A percentile compares a stretch with the other conserved stretches of the same genome.
Conservation (phyloP, 139 green algal species). For the Chlamydomonas schloesseri region DNA sequence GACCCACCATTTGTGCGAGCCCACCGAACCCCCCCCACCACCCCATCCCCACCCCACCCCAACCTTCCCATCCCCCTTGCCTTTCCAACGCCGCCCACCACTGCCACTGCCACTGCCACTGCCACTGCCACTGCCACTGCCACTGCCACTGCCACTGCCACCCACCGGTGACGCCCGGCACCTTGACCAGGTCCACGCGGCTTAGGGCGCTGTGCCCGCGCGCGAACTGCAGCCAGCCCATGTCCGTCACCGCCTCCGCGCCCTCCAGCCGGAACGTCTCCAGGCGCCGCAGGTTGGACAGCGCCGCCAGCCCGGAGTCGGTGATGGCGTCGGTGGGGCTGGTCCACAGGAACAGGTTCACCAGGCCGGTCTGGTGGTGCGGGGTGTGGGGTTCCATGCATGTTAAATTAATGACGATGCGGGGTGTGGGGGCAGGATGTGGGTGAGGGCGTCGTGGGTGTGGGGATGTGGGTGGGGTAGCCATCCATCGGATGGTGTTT, state of each 20-base stretch:
- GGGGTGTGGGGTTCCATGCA: background rate
- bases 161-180: conserved; percentile 19
- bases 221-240: conserved; percentile 33
- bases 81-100: background rate
- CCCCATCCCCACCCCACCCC: too few species aligned
- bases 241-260: background rate
- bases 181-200: conserved; percentile 40
- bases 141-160: too few species aligned
- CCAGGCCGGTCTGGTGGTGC: conserved; percentile 11
- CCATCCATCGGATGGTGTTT: too few species aligned
- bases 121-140: too few species aligned
- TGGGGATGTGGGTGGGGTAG: background rate
- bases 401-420: too few species aligned
- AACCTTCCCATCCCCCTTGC: background rate
- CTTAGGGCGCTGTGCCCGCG: conserved; percentile 8
- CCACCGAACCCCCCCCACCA: too few species aligned
- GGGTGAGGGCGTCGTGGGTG: background rate
- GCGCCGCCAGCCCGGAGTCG: background rate
- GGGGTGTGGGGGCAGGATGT: background rate
- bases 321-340: conserved; percentile 16
- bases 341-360: conserved; percentile 45
- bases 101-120: too few species aligned
- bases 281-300: background rate
- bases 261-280: conserved; percentile 48
- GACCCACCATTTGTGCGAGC: too few species aligned